These are phyloP conservation scores for Aureobasidium mangrovei DNA, from an alignment of 2,329 filamentous ascomycete species.

Conservation along the genomic window DNA sequence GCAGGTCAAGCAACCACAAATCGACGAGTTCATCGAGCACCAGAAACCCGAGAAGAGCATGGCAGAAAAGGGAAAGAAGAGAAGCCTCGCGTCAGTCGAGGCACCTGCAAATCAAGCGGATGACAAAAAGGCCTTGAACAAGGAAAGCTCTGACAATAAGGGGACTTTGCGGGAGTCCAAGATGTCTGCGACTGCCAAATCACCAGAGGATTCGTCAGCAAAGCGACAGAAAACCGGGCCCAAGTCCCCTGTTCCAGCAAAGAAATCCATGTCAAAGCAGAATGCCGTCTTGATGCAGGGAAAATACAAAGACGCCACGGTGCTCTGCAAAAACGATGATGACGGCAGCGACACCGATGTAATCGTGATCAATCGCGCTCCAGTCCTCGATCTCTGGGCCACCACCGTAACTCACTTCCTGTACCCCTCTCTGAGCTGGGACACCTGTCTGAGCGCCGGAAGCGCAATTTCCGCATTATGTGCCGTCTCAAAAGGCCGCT, in stretches of 20 bases:
- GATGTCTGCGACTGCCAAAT: too few species aligned
- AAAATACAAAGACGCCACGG: neutral
- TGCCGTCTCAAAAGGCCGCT: conserved; percentile 26
- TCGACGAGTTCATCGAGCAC: neutral
- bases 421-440: conserved; percentile 23
- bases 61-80: too few species aligned
- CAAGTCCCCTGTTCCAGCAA: neutral
- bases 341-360: conserved; percentile 2
- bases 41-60: too few species aligned
- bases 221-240: neutral
- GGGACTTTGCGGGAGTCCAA: too few species aligned
- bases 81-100: too few species aligned
- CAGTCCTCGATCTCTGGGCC: conserved; percentile 26
- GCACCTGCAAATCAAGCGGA: too few species aligned
- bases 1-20: neutral
- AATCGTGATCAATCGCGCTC: conserved; percentile 27
- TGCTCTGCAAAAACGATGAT: neutral
- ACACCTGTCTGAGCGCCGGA: conserved; percentile 26
- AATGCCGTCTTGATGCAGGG: neutral
- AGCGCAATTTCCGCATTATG: conserved; percentile 26
- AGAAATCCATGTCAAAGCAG: neutral
- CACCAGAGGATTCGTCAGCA: too few species aligned
- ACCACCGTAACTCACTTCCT: conserved; percentile 22
- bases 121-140: too few species aligned
- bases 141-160: too few species aligned